phyloP scores from a whole-genome alignment of 352 stramenopile species.

The Paralagenidium karlingii region DNA sequence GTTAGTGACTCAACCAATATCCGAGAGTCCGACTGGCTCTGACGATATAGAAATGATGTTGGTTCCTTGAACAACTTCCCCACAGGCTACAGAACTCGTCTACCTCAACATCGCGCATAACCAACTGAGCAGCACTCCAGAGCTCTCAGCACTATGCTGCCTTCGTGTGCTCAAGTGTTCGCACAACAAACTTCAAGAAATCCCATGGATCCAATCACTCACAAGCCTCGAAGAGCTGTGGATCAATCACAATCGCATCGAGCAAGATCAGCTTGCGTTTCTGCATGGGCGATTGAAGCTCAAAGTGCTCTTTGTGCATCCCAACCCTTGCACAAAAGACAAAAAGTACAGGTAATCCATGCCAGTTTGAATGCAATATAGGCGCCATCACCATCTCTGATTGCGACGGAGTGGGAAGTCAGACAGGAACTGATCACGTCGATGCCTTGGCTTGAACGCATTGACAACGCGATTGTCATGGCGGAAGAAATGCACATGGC shows the following conservation, averaged over 20 bases:
- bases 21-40: too few species aligned
- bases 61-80: not conserved
- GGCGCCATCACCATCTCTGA: not conserved
- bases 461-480: conserved; percentile 28
- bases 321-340: conserved; percentile 50
- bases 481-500: conserved; percentile 25
- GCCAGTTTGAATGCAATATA: not conserved
- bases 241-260: conserved; percentile 40
- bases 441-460: conserved; percentile 30
- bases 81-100: conserved; percentile 22
- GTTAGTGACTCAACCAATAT: not conserved
- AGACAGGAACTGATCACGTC: conserved; percentile 21
- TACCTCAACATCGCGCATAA: conserved; percentile 61
- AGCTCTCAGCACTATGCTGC: conserved; percentile 20
- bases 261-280: conserved; percentile 26
- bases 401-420: not conserved
- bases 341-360: conserved; percentile 26
- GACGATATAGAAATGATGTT: too few species aligned
- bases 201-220: conserved; percentile 23
- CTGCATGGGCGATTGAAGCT: conserved; percentile 27
- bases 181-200: conserved; percentile 33
- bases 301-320: conserved; percentile 36
- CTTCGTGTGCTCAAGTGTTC: conserved; percentile 41
- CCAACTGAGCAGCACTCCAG: conserved; percentile 21
- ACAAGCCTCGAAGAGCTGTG: conserved; percentile 37